Percentiles rank a stretch among this genome's conserved stretches.
These are phyloP conservation scores for Tubosaeta sp. DNA, from an alignment of 768 basidiomycete species.

Conservation along the genomic window DNA sequence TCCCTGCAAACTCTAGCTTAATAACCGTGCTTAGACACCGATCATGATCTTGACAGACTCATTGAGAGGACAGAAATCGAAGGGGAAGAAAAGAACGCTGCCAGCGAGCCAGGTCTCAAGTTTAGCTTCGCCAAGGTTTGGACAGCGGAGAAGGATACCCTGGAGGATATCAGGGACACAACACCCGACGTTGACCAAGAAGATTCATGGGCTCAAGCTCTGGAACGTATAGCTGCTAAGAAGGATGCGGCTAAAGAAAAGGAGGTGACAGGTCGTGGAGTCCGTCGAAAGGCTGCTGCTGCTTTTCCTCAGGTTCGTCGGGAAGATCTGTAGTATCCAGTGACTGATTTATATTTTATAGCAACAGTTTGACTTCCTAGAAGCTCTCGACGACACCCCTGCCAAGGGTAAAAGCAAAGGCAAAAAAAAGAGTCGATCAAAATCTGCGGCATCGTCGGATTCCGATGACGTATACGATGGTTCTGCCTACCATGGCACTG, in stretches of 20 bases:
- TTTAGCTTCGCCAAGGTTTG: constrained; percentile 93
- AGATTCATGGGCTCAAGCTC: constrained; percentile 80
- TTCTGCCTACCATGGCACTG: constrained; percentile 12
- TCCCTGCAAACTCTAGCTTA: background rate
- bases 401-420: constrained; percentile 33
- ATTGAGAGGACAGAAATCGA: constrained; percentile 83
- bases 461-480: constrained; percentile 40
- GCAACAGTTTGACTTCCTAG: constrained; percentile 32
- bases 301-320: constrained; percentile 36
- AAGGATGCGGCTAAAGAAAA: constrained; percentile 40
- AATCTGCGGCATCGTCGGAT: constrained; percentile 33
- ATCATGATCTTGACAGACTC: constrained; percentile 78
- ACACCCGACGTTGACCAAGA: constrained; percentile 44
- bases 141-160: constrained; percentile 69
- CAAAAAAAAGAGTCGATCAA: constrained; percentile 33
- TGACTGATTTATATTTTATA: constrained; percentile 5
- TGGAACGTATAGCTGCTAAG: constrained; percentile 45
- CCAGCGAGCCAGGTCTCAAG: constrained; percentile 49
- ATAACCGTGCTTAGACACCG: constrained; percentile 49
- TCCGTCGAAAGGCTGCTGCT: constrained; percentile 63
- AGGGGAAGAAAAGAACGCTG: constrained; percentile 47
- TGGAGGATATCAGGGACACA: constrained; percentile 64
- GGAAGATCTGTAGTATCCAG: background rate
- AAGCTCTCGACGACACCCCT: constrained; percentile 36
- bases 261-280: constrained; percentile 67